A percentile compares a stretch with the other conserved stretches of the same genome.
Evolutionary conservation across 2,329 filamentous ascomycete species (phyloP).

Genomic region (Beauveria australis): DNA sequence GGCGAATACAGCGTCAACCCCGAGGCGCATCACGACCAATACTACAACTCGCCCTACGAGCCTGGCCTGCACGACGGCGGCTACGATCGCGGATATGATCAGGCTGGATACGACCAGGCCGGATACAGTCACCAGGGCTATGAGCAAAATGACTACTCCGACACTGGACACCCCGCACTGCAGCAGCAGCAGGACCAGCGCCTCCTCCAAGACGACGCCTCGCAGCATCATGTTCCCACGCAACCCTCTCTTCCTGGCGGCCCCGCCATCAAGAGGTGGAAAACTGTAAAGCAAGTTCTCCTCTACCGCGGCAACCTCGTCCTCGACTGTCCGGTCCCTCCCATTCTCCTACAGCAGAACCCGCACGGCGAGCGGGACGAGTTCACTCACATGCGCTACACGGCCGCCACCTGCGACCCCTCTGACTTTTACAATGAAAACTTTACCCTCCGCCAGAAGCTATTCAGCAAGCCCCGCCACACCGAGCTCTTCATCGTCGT

Average conservation of each 20-base stretch:
- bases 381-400: conserved; percentile 86
- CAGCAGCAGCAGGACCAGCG: conserved; percentile 49
- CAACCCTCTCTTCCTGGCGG: conserved; percentile 41
- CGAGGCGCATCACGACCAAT: conserved; percentile 57
- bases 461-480: conserved; percentile 86
- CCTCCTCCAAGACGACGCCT: conserved; percentile 37
- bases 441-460: conserved; percentile 82
- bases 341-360: conserved; percentile 76
- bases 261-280: conserved; percentile 71
- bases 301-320: conserved; percentile 95
- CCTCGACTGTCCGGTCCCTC: conserved; percentile 91
- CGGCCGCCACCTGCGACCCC: conserved; percentile 90
- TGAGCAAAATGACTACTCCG: conserved; percentile 49
- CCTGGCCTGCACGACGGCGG: conserved; percentile 54
- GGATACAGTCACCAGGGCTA: conserved; percentile 7
- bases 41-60: conserved; percentile 77
- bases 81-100: neutral
- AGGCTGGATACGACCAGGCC: conserved; percentile 25
- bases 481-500: conserved; percentile 95
- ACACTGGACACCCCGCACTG: conserved; percentile 69
- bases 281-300: conserved; percentile 98
- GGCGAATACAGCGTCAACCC: conserved; percentile 38
- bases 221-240: conserved; percentile 22
- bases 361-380: conserved; percentile 89
- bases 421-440: conserved; percentile 79